Base-by-base conservation (phyloP, 768 basidiomycete species). In the Phylloporus scabripes region DNA sequence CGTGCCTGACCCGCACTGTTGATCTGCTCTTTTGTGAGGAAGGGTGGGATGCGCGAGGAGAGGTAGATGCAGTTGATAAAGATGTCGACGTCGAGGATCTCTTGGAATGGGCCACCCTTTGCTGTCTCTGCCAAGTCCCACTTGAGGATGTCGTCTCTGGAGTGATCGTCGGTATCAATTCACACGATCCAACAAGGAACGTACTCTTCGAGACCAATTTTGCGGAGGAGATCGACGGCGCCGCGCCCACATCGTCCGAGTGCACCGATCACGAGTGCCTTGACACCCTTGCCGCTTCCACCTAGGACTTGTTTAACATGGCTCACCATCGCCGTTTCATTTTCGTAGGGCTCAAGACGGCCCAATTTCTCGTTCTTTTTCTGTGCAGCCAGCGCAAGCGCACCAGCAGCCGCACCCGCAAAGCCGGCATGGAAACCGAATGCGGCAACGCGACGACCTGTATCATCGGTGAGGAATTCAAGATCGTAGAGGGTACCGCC, bases 41-140 rank as follows among this genome's bases (percentile, higher is more conserved):
- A 98, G n/a, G 83, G 72, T 0, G 92, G 91, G 47, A 95, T 92
- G 51, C 75, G 66, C 15, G 83, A 80, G n/a, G 82, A 83, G 44
- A 99, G 84, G 69, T 98, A 98, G 67, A 99, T 99, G 78, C 96
- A 98, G 74, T 99, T 99, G 77, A 98, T 82, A 62, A 99, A 97
- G 60, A 99, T 83, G 71, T 99, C 95, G 54, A 92, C 95, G 54
- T 92, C 91, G 24, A 98, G 79, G 51, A 99, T 92, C 73, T 98
- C 95, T 40, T 79, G 69, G 75, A 97, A 98, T 0, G 96, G 96
- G 2, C 96, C 96, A 26, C 94, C 94, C 72, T 92, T 94, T 60
- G 86, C 87, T 7, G 96, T 99, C 73, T 99, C 96, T 2, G 76
- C 87, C 76, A 99, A 72, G 68, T 99, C 96, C 96, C 96, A 98